Evolutionary conservation across 2,329 filamentous ascomycete species (phyloP), one percentile per base, ranked within the genome.

Genomic region (Chrysosporium keratinophilum): DNA sequence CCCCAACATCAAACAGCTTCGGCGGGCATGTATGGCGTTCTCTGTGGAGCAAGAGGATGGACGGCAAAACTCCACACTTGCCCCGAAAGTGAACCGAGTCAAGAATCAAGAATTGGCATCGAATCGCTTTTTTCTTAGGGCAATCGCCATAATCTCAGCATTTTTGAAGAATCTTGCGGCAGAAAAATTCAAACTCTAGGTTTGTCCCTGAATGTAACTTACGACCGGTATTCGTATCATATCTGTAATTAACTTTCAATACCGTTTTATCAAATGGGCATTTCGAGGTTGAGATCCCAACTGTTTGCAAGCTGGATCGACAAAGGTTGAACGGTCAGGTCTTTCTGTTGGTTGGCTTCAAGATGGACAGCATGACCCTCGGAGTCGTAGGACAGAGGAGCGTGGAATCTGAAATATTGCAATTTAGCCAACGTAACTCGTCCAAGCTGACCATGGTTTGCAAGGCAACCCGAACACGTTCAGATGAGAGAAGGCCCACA

Each of bases 171-270:
- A 42, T 43, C 41, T 14, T 33, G 19, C 15, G 46, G 34, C 46
- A 50, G 34, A 40, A 50, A 50, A 50, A 50, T 20, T 28, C 19
- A n/a, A n/a, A n/a, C 15, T 19, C 1, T n/a, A 17, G 46, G 34
- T 40, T 33, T 34, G 46, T 50, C 23, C 46, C 46, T 50, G 46
- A 50, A 33, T 39, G 34, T 28, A 41, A 19, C 2, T 28, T 40
- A 39, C 46, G 1, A 31, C 15, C 2, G 10, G 46, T 50, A 50
- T 40, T 37, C 12, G 11, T 14, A 23, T 5, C 23, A 33, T 50
- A 50, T 28, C 5, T 12, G 34, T 39, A 28, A 11, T 11, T 1
- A 5, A 3, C 2, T 50, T 50, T 50, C 46, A 50, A 31, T 50
- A 50, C 46, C 12, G 15, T 50, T 31, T 28, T 11, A 3, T 17